Base-by-base conservation (phyloP, 2,329 filamentous ascomycete genomes). In the Curvularia lunata region DNA sequence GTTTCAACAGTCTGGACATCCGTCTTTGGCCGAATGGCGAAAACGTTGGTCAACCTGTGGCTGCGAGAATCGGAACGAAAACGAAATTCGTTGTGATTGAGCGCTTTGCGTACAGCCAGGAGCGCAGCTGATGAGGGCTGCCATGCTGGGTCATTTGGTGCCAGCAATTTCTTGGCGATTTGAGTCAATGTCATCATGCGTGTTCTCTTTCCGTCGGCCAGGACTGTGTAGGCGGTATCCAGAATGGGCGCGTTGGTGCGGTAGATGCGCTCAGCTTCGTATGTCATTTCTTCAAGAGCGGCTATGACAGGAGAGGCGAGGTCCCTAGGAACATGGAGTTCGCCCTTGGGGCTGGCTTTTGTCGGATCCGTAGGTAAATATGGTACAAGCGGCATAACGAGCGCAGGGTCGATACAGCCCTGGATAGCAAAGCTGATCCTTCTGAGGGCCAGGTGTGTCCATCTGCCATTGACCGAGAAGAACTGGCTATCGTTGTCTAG, bases 21-120 rank as follows among this genome's bases (percentile, higher is more conserved):
- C 9, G 78, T 75, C 48, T 82, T 79, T 8, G 86, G 82, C 21
- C 83, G 80, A 56, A 93, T 81, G 61, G 88, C 84, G 66, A 89
- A 90, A 28, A 90, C 84, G 74, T 76, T 83, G 68, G 77, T 86
- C 69, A 80, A 72, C 71, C 75, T 83, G 75, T 75, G 82, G 72
- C 61, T 83, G 67, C 75, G 82, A 74, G 59, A 64, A 60, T 83
- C 81, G n/a, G 71, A 84, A 61, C 82, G 81, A 69, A 92, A 91
- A 27, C 81, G 85, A 52, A 86, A 80, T 8, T 88, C 86, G 58
- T 87, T 83, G 40, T 82, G 80, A 23, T 82, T 73, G 7, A 94
- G 72, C 8, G 88, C 84, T 54, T 85, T 85, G 64, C 92, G 88
- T 6, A 92, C 86, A 4, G 91, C 90, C 67, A 91, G 90, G 5